Percentiles rank a stretch among this genome's conserved stretches.
These are phyloP conservation scores for Flaveria robusta DNA, from an alignment of 129 eudicot genomes.

Conservation along the genomic window DNA sequence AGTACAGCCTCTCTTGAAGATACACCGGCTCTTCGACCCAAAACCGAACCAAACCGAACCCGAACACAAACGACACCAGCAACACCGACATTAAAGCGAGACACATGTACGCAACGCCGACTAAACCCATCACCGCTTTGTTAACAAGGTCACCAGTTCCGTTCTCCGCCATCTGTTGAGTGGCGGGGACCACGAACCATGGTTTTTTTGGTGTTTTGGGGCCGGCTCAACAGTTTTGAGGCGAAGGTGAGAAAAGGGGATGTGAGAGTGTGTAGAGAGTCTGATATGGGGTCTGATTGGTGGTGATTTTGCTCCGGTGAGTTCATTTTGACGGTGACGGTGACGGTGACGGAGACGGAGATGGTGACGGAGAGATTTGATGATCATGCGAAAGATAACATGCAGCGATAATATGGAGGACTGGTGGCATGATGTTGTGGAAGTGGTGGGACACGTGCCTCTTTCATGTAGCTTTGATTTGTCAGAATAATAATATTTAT, in stretches of 20 bases:
- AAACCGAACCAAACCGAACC: conserved; percentile 54
- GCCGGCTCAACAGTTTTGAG: conserved; percentile 5
- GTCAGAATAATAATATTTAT: not conserved
- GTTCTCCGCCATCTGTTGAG: not conserved
- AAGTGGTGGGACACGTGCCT: conserved; percentile 23
- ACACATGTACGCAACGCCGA: conserved; percentile 59
- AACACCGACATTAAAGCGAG: conserved; percentile 42
- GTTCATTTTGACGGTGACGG: not conserved
- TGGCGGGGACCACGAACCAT: conserved; percentile 6
- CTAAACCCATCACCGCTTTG: conserved; percentile 46
- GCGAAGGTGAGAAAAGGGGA: conserved; percentile 43
- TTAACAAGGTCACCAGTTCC: conserved; percentile 28
- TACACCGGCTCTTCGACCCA: conserved; percentile 72
- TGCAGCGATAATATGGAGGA: not conserved
- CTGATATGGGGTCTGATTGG: conserved; percentile 40
- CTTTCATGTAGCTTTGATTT: not conserved
- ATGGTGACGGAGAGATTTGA: not conserved
- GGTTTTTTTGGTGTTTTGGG: conserved; percentile 27
- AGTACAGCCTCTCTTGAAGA: conserved; percentile 45
- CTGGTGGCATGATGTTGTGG: conserved; percentile 33
- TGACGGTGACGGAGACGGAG: not conserved
- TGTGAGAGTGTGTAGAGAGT: conserved; percentile 30
- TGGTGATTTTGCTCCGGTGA: conserved; percentile 27
- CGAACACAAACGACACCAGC: conserved; percentile 54
- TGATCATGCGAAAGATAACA: not conserved